Percentiles rank a stretch among this genome's conserved stretches.
phyloP scores from a whole-genome alignment of 352 stramenopile species.

The Phytophthora lateralis region DNA sequence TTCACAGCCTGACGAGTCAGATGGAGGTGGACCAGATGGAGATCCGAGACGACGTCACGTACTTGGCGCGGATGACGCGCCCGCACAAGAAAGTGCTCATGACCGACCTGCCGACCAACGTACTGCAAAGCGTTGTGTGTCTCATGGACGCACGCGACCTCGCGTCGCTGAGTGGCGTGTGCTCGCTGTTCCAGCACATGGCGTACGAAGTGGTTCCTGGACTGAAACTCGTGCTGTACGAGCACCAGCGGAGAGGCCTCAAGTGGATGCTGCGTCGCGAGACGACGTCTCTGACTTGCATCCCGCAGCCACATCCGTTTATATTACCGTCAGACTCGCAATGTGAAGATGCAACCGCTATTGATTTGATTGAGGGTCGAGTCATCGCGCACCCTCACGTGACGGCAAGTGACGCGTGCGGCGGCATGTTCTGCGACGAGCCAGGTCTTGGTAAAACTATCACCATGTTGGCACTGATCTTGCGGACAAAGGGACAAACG shows the following conservation, averaged over 20 bases:
- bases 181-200: slow-evolving; percentile 79
- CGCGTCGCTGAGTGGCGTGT: slow-evolving; percentile 61
- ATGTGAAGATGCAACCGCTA: slow-evolving; percentile 18
- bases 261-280: slow-evolving; percentile 86
- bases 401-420: slow-evolving; percentile 52
- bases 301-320: slow-evolving; percentile 56
- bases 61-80: slow-evolving; percentile 53
- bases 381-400: slow-evolving; percentile 35
- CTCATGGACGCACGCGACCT: slow-evolving; percentile 68
- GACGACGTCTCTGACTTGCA: slow-evolving; percentile 41
- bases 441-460: slow-evolving; percentile 88
- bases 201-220: slow-evolving; percentile 85
- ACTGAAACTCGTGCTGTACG: slow-evolving; percentile 73
- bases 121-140: slow-evolving; percentile 63
- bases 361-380: slow-evolving; percentile 67
- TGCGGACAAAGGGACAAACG: slow-evolving; percentile 75
- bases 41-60: slow-evolving; percentile 70
- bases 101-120: slow-evolving; percentile 68
- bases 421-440: slow-evolving; percentile 85
- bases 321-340: slow-evolving; percentile 27
- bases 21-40: slow-evolving; percentile 64
- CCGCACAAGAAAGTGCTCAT: slow-evolving; percentile 43
- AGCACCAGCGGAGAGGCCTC: slow-evolving; percentile 72
- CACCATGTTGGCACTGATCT: slow-evolving; percentile 81
- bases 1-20: slow-evolving; percentile 67